Base-by-base conservation (phyloP, 2,329 filamentous ascomycete species). In the Sclerotinia glacialis region DNA sequence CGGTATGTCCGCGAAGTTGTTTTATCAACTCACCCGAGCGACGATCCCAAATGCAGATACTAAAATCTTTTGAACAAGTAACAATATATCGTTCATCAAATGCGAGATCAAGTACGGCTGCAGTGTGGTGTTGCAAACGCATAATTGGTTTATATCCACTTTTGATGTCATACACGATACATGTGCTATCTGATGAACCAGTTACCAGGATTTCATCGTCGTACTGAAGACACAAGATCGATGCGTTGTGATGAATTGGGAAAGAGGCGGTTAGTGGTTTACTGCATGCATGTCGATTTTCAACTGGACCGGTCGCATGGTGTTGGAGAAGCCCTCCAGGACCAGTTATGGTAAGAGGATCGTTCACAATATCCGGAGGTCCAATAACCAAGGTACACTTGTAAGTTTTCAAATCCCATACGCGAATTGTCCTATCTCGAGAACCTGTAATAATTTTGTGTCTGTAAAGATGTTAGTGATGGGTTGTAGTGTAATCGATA, bases 401-500 rank as follows among this genome's bases (percentile, higher is more conserved):
- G 76, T 92, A 90, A 12, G 91, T 96, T 72, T 91, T 89, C 81
- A 97, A 90, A 78, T 98, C 92, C 95, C 95, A 99, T 42, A 99
- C 87, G 61, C 95, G 90, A 72, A 99, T 95, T 0, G 95, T 98
- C 76, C 92, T 91, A 79, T 99, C 95, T 69, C 95, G 89, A 12
- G 94, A 97, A 37, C 95, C 95, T 3, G 95, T 98, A 71, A 99
- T 93, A 75, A 98, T 97, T 79, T 98, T 99, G 76, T 90, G 84
- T 77, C 90, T 93, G 74, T 31, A 63, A 26, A n/a, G 18, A 23
- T 46, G 73, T 83, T 77, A 83, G 79, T 69, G 64, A 61, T 31
- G 47, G 47, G 47, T 34, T 47, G 34, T 34, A n/a, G 18, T 34
- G 16, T 18, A 12, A 5, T 14, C 23, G 46, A n/a, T 34, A 14